Evolutionary conservation across 2,329 filamentous ascomycete species (phyloP).

Genomic region (Tolypocladium inflatum): DNA sequence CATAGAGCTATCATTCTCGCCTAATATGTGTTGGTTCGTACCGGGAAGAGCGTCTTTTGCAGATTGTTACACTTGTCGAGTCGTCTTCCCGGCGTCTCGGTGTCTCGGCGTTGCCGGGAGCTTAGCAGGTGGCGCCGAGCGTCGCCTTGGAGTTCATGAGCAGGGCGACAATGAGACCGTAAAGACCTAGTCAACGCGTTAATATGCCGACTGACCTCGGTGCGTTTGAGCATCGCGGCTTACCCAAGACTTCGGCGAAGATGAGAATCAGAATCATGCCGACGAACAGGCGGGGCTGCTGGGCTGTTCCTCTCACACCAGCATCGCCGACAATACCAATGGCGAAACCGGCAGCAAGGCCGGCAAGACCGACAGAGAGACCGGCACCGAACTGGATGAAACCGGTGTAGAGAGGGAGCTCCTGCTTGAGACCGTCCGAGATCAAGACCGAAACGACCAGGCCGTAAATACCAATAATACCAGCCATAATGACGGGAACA

Average conservation of each 20-base stretch:
- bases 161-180: slow-evolving; percentile 96
- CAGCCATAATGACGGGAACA: slow-evolving; percentile 99
- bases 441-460: slow-evolving; percentile 83
- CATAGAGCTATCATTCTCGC: slow-evolving; percentile 13
- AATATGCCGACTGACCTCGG: background rate
- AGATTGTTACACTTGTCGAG: slow-evolving; percentile 27
- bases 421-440: slow-evolving; percentile 67
- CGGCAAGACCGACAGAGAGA: slow-evolving; percentile 71
- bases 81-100: slow-evolving; percentile 11
- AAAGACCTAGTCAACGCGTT: slow-evolving; percentile 59
- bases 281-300: slow-evolving; percentile 81
- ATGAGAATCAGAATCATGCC: slow-evolving; percentile 99
- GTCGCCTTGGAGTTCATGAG: slow-evolving; percentile 97
- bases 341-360: slow-evolving; percentile 76
- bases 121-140: slow-evolving; percentile 47
- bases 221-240: slow-evolving; percentile 15
- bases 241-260: slow-evolving; percentile 98
- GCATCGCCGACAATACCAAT: slow-evolving; percentile 85
- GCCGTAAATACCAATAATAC: slow-evolving; percentile 99
- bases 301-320: slow-evolving; percentile 77
- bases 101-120: background rate
- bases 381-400: slow-evolving; percentile 83
- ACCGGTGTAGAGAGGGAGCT: slow-evolving; percentile 66
- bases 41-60: slow-evolving; percentile 13
- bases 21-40: slow-evolving; percentile 11